Conservation (phyloP, 208 protist species). For the Wallacemonas sp. region DNA sequence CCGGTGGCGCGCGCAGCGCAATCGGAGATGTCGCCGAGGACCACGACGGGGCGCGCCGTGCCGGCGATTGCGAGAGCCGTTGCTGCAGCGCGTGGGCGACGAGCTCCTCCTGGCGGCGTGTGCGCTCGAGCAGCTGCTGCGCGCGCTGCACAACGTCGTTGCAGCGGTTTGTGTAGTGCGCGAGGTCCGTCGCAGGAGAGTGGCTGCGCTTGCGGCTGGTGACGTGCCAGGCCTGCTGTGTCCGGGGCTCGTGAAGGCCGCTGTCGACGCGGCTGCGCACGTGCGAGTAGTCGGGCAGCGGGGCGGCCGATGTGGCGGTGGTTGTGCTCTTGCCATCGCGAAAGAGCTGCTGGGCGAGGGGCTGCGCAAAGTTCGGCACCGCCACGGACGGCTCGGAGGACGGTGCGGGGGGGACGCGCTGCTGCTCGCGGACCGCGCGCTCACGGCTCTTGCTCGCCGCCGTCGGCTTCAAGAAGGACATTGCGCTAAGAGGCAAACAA, state of each 20-base stretch:
- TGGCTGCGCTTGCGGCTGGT: slow-evolving; percentile 22
- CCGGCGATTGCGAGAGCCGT: slow-evolving; percentile 37
- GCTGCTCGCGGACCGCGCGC: slow-evolving; percentile 9
- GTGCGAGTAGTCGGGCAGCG: slow-evolving; percentile 11
- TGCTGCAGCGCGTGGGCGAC: slow-evolving; percentile 38
- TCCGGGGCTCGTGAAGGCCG: slow-evolving; percentile 11
- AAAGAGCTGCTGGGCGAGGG: slow-evolving; percentile 16
- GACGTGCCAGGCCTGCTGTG: slow-evolving; percentile 7
- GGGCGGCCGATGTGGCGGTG: neutral
- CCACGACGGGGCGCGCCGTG: slow-evolving; percentile 19
- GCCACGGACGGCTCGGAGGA: neutral
- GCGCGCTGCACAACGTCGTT: slow-evolving; percentile 56
- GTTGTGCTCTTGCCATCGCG: neutral
- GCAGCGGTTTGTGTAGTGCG: slow-evolving; percentile 29
- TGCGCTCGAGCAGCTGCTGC: slow-evolving; percentile 46
- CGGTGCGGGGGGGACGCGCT: neutral
- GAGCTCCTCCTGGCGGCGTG: slow-evolving; percentile 34
- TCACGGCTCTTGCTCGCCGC: slow-evolving; percentile 29
- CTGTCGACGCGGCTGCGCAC: slow-evolving; percentile 24
- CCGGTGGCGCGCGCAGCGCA: neutral
- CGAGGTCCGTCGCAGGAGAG: slow-evolving; percentile 33
- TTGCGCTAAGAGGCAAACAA: neutral
- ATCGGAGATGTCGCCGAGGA: slow-evolving; percentile 6
- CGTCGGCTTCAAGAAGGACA: slow-evolving; percentile 34
- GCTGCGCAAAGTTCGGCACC: slow-evolving; percentile 15